A percentile compares a stretch with the other conserved stretches of the same genome.
phyloP scores from a whole-genome alignment of 73 alveolate species.

The Urostyla sp. region DNA sequence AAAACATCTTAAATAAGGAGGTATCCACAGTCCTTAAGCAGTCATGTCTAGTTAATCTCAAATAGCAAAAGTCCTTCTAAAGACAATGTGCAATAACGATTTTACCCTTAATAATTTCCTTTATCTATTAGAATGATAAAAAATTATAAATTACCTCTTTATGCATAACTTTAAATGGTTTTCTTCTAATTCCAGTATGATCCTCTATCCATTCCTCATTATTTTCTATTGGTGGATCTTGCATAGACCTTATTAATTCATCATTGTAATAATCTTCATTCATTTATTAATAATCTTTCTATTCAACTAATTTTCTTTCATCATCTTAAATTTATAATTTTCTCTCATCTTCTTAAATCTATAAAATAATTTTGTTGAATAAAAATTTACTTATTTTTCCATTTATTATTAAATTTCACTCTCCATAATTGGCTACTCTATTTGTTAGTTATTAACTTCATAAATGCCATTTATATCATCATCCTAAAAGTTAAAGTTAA shows the following conservation, averaged over 20 bases:
- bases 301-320: slow-evolving; percentile 1
- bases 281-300: not conserved
- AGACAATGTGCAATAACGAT: slow-evolving; percentile 61
- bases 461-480: no score
- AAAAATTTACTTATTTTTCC: no score
- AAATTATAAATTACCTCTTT: no score
- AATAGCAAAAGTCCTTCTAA: slow-evolving; percentile 55
- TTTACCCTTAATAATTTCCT: slow-evolving; percentile 59
- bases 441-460: no score
- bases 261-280: not conserved
- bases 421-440: no score
- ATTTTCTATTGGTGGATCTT: not conserved
- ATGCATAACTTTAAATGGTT: slow-evolving; percentile 65
- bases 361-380: no score
- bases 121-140: no score
- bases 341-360: not conserved
- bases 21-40: slow-evolving; percentile 65
- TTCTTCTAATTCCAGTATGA: slow-evolving; percentile 63
- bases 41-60: slow-evolving; percentile 68
- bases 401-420: no score
- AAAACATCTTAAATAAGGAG: slow-evolving; percentile 53
- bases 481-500: no score
- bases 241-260: not conserved
- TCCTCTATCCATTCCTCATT: slow-evolving; percentile 55
- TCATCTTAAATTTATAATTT: not conserved